Evolutionary conservation across 495 filamentous ascomycete genomes (phyloP), one percentile per base, ranked within the genome.

Genomic region (Aspergillus nanangensis): DNA sequence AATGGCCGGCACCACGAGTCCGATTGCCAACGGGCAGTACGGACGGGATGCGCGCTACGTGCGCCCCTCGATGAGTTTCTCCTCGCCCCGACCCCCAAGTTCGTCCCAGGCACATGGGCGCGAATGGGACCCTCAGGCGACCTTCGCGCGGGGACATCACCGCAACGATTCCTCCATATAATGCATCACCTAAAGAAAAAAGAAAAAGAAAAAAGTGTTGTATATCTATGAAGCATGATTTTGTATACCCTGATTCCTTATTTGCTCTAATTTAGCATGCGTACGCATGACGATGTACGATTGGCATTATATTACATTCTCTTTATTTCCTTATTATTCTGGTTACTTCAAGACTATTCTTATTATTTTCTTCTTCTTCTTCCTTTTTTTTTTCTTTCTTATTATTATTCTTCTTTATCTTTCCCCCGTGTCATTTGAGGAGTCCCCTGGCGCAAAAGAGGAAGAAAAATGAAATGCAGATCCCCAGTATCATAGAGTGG

Each of bases 1-100:
- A 32, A 57, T 56, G 41, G 51, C 41, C 39, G 57, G 47, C 36
- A 65, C 61, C 52, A 56, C 50, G 56, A 62, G 51, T 22, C 63
- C 48, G 53, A 56, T 71, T 31, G 37, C 62, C 36, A 57, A 36
- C 21, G 63, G 69, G 35, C 69, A 71, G 52, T 76, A 75, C 49
- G 70, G 66, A 8, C 69, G 70, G 13, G 77, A 82, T 34, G 71
- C 74, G 1, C 62, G 70, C 35, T 84, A 83, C 54, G 63, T 65
- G 14, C 76, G 68, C 29, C 81, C 81, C 0, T 71, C 71, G 5
- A 66, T 77, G 62, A 82, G 78, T 47, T 84, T 84, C 58, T 82
- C 78, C 0, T 69, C 68, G 3, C 81, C 81, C 4, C 69, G 74
- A 36, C 70, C 78, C 8, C 79, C 76, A 11, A 70, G 56, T n/a